These are phyloP conservation scores for Thalassia testudinum DNA, from an alignment of 116 monocot genomes.

Conservation along the genomic window DNA sequence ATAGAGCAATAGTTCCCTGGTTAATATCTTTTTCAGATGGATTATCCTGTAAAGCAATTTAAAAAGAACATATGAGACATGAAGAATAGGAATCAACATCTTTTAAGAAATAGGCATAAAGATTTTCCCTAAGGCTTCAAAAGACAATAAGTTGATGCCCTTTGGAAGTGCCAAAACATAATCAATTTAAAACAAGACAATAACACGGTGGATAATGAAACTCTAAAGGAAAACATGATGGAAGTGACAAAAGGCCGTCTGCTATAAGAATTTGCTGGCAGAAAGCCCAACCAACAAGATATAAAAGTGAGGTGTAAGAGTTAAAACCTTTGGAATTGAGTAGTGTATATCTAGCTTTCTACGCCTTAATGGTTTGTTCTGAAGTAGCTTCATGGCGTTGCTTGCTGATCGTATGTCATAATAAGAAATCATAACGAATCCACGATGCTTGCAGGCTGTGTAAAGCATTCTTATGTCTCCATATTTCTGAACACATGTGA, in stretches of 20 bases:
- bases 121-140: too few relatives aligned
- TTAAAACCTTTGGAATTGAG: slow-evolving; percentile 79
- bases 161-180: too few relatives aligned
- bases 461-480: slow-evolving; percentile 70
- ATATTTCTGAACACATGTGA: slow-evolving; percentile 38
- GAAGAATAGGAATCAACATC: background rate
- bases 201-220: too few relatives aligned
- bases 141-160: too few relatives aligned
- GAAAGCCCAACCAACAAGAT: too few relatives aligned
- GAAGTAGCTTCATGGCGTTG: slow-evolving; percentile 63
- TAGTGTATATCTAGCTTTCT: slow-evolving; percentile 68
- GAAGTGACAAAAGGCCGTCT: too few relatives aligned
- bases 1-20: slow-evolving; percentile 46
- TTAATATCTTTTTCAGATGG: slow-evolving; percentile 46
- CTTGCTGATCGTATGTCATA: slow-evolving; percentile 79
- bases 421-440: slow-evolving; percentile 83
- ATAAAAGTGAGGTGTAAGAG: too few relatives aligned
- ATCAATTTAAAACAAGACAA: too few relatives aligned
- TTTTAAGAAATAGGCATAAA: background rate
- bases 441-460: slow-evolving; percentile 71
- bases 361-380: slow-evolving; percentile 46
- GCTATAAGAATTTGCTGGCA: too few relatives aligned
- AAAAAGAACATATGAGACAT: too few relatives aligned
- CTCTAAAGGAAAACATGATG: too few relatives aligned
- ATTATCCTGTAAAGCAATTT: slow-evolving; percentile 31